Conservation (phyloP, 371 early-diverging fungal species). For the Actinomucor elegans region DNA sequence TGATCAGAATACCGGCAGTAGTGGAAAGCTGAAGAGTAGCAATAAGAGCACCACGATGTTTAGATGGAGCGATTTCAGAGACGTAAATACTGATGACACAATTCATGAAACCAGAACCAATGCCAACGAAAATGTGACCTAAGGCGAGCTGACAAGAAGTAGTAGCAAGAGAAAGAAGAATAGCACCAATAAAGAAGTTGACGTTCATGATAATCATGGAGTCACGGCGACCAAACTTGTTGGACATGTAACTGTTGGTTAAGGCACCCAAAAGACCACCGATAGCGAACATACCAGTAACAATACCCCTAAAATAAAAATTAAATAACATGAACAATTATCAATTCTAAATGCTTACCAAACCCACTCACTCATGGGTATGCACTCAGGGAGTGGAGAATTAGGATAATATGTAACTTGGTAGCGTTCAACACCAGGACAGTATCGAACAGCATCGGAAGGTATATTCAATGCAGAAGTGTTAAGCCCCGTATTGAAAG, state of each 20-base stretch:
- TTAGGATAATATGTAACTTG: constrained; percentile 38
- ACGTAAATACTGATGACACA: constrained; percentile 81
- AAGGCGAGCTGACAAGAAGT: constrained; percentile 5
- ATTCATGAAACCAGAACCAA: constrained; percentile 81
- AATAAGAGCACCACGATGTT: constrained; percentile 72
- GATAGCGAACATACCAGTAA: constrained; percentile 66
- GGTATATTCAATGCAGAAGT: constrained; percentile 48
- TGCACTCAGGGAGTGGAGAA: constrained; percentile 41
- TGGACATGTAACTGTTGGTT: constrained; percentile 53
- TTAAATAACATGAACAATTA: too few species aligned
- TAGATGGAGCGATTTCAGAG: constrained; percentile 75
- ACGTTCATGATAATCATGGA: constrained; percentile 66
- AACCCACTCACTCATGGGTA: constrained; percentile 47
- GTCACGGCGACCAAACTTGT: constrained; percentile 67
- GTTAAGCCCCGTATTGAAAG: constrained; percentile 48
- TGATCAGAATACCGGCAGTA: constrained; percentile 73
- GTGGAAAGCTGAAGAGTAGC: constrained; percentile 79
- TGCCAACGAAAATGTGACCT: constrained; percentile 78
- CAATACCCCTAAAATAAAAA: constrained; percentile 54
- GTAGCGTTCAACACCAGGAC: constrained; percentile 37
- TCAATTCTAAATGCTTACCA: constrained; percentile 47
- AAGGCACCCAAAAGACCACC: constrained; percentile 80
- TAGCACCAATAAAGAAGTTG: constrained; percentile 66
- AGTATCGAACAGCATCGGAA: constrained; percentile 33
- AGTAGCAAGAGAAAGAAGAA: constrained; percentile 50